Conservation (phyloP, 495 filamentous ascomycete species). For the Penicillium lagena region DNA sequence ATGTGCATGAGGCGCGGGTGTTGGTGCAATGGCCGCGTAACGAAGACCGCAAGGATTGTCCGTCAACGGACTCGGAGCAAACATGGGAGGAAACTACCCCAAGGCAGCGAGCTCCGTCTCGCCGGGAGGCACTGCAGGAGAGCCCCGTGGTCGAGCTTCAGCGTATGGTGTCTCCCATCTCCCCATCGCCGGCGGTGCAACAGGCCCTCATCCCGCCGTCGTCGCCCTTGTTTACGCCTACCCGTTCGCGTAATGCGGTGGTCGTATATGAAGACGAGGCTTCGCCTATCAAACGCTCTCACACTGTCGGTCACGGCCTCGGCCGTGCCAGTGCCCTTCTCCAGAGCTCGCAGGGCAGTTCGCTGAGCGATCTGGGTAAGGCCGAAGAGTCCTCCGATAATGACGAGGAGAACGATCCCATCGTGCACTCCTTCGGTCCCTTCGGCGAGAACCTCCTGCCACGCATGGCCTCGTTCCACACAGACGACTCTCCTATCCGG, state of each 20-base stretch:
- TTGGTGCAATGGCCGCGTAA: slow-evolving; percentile 77
- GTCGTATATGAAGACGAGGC: slow-evolving; percentile 58
- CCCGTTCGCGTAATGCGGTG: slow-evolving; percentile 40
- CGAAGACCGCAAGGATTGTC: slow-evolving; percentile 50
- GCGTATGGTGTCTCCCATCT: slow-evolving; percentile 63
- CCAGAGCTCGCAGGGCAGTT: slow-evolving; percentile 45
- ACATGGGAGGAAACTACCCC: slow-evolving; percentile 59
- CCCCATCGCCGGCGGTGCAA: slow-evolving; percentile 60
- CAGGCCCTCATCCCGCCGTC: slow-evolving; percentile 33
- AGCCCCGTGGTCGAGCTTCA: slow-evolving; percentile 62
- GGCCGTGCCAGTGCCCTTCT: slow-evolving; percentile 24
- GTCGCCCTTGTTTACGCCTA: slow-evolving; percentile 34
- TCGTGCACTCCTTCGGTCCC: slow-evolving; percentile 83
- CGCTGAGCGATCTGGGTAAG: slow-evolving; percentile 52
- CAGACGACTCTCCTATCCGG: slow-evolving; percentile 48
- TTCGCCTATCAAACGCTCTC: slow-evolving; percentile 31
- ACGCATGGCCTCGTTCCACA: slow-evolving; percentile 67
- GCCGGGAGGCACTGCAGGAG: slow-evolving; percentile 28
- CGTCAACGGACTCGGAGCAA: slow-evolving; percentile 57
- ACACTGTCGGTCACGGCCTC: slow-evolving; percentile 19
- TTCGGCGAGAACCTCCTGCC: slow-evolving; percentile 76
- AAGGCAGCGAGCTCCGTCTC: slow-evolving; percentile 22
- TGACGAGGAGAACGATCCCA: slow-evolving; percentile 89
- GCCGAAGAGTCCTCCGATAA: slow-evolving; percentile 65
- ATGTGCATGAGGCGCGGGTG: slow-evolving; percentile 89